A percentile compares a stretch with the other conserved stretches of the same genome.
phyloP scores from a whole-genome alignment of 306 rosid species.

The Macrotyloma uniflorum region DNA sequence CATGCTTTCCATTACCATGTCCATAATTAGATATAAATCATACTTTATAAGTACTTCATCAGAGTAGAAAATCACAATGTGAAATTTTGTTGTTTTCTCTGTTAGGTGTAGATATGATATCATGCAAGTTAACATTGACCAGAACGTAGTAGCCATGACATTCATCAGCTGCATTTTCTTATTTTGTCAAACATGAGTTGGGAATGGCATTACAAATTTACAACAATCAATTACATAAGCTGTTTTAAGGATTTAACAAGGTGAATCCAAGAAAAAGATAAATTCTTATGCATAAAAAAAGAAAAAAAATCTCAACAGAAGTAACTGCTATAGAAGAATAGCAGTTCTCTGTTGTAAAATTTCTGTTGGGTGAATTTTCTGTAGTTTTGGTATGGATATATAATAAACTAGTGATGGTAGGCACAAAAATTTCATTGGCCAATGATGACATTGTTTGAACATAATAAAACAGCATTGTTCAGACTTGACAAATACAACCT shows the following conservation, averaged over 20 bases:
- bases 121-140: conserved; percentile 30
- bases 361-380: not conserved
- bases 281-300: not conserved
- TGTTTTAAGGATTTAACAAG: not conserved
- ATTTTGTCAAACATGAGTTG: conserved; percentile 27
- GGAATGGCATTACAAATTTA: conserved; percentile 27
- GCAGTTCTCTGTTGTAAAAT: not conserved
- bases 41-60: not conserved
- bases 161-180: conserved; percentile 24
- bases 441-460: not conserved
- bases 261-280: not conserved
- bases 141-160: not conserved
- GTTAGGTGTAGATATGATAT: conserved; percentile 8
- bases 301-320: not conserved
- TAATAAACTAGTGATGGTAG: not conserved
- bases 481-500: not conserved
- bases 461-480: conserved; percentile 13
- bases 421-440: not conserved
- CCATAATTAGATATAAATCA: not conserved
- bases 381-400: not conserved
- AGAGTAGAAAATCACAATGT: not conserved
- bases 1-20: not conserved
- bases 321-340: not conserved
- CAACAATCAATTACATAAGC: not conserved
- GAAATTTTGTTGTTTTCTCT: conserved; percentile 3